These are phyloP conservation scores for Gamsiella multidivaricata DNA, from an alignment of 192 early-diverging fungal genomes.

Conservation along the genomic window DNA sequence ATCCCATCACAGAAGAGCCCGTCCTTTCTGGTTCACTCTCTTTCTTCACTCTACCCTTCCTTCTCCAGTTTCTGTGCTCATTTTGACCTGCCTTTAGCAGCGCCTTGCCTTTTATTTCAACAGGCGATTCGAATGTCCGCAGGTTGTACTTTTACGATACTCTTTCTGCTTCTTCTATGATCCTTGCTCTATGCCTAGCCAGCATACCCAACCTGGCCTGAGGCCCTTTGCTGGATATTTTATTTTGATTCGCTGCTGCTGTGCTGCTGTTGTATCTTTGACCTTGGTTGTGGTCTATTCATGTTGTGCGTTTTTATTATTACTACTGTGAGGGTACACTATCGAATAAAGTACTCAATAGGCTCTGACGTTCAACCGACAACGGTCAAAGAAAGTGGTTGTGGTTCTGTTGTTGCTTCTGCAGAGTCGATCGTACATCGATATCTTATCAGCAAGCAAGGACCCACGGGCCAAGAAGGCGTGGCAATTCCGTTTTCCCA, in stretches of 20 bases:
- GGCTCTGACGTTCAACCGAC: no score
- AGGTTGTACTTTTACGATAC: conserved; percentile 14
- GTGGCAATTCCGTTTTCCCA: conserved; percentile 2
- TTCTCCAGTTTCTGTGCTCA: background rate
- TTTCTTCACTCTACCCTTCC: background rate
- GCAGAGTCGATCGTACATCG: no score
- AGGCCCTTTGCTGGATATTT: background rate
- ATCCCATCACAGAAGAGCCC: background rate
- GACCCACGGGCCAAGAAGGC: conserved; percentile 9
- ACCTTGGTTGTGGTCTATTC: no score
- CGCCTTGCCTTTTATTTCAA: background rate
- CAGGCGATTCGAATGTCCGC: background rate
- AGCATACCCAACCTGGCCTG: no score
- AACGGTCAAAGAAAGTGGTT: no score
- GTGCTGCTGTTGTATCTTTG: background rate
- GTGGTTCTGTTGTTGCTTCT: no score
- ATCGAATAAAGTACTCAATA: no score
- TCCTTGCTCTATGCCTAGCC: background rate
- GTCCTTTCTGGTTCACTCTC: background rate
- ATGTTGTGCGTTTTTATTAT: no score
- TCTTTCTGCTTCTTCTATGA: background rate
- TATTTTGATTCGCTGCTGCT: background rate
- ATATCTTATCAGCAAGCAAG: no score
- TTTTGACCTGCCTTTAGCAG: background rate
- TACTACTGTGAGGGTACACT: no score